Conservation (phyloP, 2,329 filamentous ascomycete genomes). For the Hypoxylon sp. region DNA sequence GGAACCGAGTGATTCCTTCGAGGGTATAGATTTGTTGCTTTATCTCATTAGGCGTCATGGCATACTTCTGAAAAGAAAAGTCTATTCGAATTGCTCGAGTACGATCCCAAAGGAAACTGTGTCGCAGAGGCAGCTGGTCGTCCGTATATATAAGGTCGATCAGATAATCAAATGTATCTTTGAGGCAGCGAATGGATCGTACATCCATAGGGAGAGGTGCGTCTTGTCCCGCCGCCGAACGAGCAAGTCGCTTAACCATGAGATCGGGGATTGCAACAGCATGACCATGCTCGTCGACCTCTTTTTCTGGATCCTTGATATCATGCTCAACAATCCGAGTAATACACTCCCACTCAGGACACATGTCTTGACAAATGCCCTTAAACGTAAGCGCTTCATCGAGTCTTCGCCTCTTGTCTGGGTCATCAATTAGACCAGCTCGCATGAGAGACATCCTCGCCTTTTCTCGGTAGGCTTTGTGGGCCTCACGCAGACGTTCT, state of each 20-base stretch:
- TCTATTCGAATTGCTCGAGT: constrained; percentile 76
- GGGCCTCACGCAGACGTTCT: constrained; percentile 67
- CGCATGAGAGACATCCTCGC: constrained; percentile 70
- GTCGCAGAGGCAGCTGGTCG: constrained; percentile 66
- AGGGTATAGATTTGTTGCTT: constrained; percentile 72
- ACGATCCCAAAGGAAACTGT: constrained; percentile 77
- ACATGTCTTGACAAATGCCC: constrained; percentile 78
- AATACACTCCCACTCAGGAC: constrained; percentile 75
- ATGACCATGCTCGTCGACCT: constrained; percentile 55
- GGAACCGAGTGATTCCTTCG: constrained; percentile 75
- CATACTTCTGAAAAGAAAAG: constrained; percentile 74
- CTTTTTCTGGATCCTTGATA: constrained; percentile 68
- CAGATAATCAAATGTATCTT: constrained; percentile 70
- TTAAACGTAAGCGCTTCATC: constrained; percentile 76
- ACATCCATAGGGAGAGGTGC: constrained; percentile 77
- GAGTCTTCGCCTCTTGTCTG: constrained; percentile 71
- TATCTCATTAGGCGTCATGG: constrained; percentile 69
- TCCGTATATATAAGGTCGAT: constrained; percentile 70
- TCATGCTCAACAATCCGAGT: constrained; percentile 73
- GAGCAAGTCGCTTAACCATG: constrained; percentile 77
- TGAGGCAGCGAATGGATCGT: constrained; percentile 70
- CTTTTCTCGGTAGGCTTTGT: constrained; percentile 69
- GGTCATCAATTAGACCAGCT: constrained; percentile 73
- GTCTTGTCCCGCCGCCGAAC: constrained; percentile 77
- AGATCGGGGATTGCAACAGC: constrained; percentile 62